Evolutionary conservation across 2,329 filamentous ascomycete species (phyloP).

Genomic region (Keithomyces neogunnii): DNA sequence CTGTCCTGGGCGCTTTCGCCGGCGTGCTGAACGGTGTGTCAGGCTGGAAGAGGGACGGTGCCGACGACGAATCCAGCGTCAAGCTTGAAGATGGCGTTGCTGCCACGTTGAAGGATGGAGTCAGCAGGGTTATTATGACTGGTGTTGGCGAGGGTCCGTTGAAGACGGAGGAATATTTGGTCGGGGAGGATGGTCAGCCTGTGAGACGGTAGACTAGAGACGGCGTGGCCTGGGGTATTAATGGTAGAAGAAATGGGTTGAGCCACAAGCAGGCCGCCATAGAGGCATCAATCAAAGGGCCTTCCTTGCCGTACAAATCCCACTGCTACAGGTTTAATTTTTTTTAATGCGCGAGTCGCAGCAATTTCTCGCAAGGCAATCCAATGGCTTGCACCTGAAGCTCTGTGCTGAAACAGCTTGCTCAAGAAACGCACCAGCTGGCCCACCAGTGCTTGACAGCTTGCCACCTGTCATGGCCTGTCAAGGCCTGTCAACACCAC

Average conservation of each 20-base stretch:
- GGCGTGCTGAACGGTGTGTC: constrained; percentile 51
- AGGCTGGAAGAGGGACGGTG: constrained; percentile 60
- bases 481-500: no score
- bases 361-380: no score
- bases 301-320: no score
- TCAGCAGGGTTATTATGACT: constrained; percentile 85
- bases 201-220: constrained; percentile 19
- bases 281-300: background rate
- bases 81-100: constrained; percentile 58
- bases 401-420: no score
- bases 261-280: background rate
- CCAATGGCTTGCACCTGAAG: no score
- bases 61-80: constrained; percentile 44
- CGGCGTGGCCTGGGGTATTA: no score
- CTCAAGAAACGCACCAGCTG: no score
- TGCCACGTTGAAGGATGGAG: constrained; percentile 62
- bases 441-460: no score
- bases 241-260: background rate
- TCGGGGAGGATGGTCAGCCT: constrained; percentile 56
- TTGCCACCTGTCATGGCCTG: no score
- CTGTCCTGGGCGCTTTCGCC: constrained; percentile 73
- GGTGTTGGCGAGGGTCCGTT: constrained; percentile 83
- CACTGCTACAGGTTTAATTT: no score
- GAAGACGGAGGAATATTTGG: constrained; percentile 68
- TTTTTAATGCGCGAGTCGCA: no score